phyloP scores from a whole-genome alignment of 78 protist genomes.

The Chrysochromulina parva region DNA sequence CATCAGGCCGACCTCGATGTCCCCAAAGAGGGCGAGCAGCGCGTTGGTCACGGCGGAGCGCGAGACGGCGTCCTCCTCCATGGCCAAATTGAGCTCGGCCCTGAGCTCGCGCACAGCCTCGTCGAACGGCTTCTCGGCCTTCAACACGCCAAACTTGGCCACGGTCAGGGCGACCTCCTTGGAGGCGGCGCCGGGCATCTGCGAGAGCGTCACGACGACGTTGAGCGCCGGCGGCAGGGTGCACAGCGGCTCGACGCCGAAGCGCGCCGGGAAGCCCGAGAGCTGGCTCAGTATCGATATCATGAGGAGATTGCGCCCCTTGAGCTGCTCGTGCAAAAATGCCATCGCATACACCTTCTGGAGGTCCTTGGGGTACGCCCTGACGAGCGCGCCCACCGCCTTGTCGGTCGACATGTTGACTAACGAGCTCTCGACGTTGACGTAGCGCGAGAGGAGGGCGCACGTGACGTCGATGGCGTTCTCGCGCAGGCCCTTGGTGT shows the following conservation, averaged over 20 bases:
- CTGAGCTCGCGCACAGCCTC: background rate
- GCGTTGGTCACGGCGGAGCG: background rate
- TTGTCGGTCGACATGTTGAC: too few relatives aligned
- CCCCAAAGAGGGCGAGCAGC: slow-evolving; percentile 42
- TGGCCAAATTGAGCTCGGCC: background rate
- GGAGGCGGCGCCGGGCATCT: background rate
- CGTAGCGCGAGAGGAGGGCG: too few relatives aligned
- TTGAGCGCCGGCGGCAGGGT: background rate
- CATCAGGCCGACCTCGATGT: background rate
- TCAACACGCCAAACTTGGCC: background rate
- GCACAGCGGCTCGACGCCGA: background rate
- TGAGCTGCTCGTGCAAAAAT: background rate
- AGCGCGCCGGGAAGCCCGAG: background rate
- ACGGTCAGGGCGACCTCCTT: slow-evolving; percentile 14
- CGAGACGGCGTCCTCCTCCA: background rate
- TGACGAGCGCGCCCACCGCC: too few relatives aligned
- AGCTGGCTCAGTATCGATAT: slow-evolving; percentile 15
- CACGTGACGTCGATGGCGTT: too few relatives aligned
- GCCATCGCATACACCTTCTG: too few relatives aligned
- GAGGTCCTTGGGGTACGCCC: too few relatives aligned
- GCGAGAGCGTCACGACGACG: background rate
- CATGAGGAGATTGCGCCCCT: background rate
- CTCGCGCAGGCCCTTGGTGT: too few relatives aligned
- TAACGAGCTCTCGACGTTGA: too few relatives aligned
- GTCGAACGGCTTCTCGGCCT: background rate